Base-by-base conservation (phyloP, 2,329 filamentous ascomycete species). In the Exophiala spinifera region DNA sequence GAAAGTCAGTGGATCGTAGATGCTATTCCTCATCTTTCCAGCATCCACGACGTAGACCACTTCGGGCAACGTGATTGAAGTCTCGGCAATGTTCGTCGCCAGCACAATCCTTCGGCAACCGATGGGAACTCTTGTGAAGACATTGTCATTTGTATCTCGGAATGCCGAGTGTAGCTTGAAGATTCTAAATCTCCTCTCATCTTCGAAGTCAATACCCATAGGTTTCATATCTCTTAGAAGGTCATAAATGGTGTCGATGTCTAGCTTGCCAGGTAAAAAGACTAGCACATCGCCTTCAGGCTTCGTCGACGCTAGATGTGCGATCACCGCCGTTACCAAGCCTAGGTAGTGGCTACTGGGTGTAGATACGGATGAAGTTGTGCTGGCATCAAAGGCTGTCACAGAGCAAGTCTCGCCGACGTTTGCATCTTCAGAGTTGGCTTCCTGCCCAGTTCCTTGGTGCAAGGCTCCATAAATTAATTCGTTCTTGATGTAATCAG, bases 61-160 rank as follows among this genome's bases (percentile, higher is more conserved):
- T 67, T 97, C 92, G 1, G 92, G 92, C 61, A 99, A 97, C 0
- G 94, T 99, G 66, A 99, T 95, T 75, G 92, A 94, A 1, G 94
- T 97, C 70, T 99, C 94, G 3, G 94, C 94, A 69, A 99, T 97
- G 67, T 97, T 97, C 14, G 94, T 99, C 1, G 94, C 91, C 49
- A 99, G 79, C 1, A 99, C 91, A 61, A 99, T 94, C 73, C 97
- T 97, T 60, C 91, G 83, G 55, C 85, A 79, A 1, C 92, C 92
- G 10, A 31, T 47, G 2, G 73, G 70, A 2, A 73, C 60, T 1
- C 67, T 63, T 3, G 71, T 63, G 52, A 78, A 74, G 13, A 79
- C 68, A 2, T 72, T 69, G 3, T 61, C 64, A 53, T 79, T 76
- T 25, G 73, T 70, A 11, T 73, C 70, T 13, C 71, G 69, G 6